Base-by-base conservation (phyloP, 2,329 filamentous ascomycete genomes). In the Huntiella decipiens region DNA sequence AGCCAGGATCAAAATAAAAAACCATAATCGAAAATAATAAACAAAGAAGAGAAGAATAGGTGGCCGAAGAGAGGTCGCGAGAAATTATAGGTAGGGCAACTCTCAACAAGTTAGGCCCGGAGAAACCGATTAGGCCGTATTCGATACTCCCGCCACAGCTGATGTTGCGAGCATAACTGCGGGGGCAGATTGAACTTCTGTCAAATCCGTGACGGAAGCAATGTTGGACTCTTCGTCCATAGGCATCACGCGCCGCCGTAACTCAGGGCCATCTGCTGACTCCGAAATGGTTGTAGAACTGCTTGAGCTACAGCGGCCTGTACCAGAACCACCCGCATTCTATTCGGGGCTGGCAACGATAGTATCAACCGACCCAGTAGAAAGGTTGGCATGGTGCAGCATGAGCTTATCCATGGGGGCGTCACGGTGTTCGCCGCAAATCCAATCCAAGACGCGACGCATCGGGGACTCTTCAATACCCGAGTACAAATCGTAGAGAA, bases 391-490 rank as follows among this genome's bases (percentile, higher is more conserved):
- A 11, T 40, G 35, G 32, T 46, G 47, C 13, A 43, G 39, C 17
- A 49, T 45, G 40, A 44, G 35, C 6, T 46, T 39, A 5, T 40
- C 37, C 32, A 35, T 40, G 22, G 13, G 34, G 7, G 28, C 15
- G 11, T 49, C 44, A 10, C 34, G 43, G 17, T 44, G 44, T n/a
- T 49, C 47, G 17, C 44, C 44, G 13, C 44, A 49, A 32, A 46
- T 40, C 39, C 47, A 46, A 40, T 49, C 44, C 6, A 49, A 41
- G 16, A 49, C 77, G 0, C 68, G 75, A 59, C 84, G 84, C 52
- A 84, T 66, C 1, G 79, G 78, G 52, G 71, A 79, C n/a, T 77
- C 60, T 3, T 79, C 79, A 0, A 74, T 80, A 56, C 77, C 84
- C 34, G 85, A 63, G 56, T 82, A 73, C 2, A 72, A 56, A 56